Base-by-base conservation (phyloP, 1,284 basidiomycete species). In the Tilletia horrida region DNA sequence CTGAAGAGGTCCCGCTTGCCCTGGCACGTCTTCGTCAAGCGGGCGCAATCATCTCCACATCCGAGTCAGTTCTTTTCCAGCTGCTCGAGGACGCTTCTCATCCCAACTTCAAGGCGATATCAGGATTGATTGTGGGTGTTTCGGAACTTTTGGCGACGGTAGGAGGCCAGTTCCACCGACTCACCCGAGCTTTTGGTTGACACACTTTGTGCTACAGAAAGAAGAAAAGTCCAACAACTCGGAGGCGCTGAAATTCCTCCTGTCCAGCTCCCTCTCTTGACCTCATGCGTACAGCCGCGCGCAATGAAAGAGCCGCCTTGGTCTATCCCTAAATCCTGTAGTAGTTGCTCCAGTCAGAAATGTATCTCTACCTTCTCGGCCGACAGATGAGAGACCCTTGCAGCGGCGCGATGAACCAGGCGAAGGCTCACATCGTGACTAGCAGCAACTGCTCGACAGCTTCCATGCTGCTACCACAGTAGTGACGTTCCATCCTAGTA, bases 1-100 rank as follows among this genome's bases (percentile, higher is more conserved):
- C 75, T 6, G 83, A 83, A 55, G 85, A 86, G 70, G 81, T 85
- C 2, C 75, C 81, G 0, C 71, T 85, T 35, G 84, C 84, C 3
- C 75, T 86, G n/a, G 82, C 86, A 87, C 84, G 88, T 47, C 87
- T 94, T 84, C 87, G 88, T 45, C 86, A 88, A 68, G 88, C 88
- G 2, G 93, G 92, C 0, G 91, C 88, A 1, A 84, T 87, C 65
- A 85, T 96, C 66, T 88, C 88, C 1, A 91, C 91, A 0, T 90
- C 89, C 73, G 93, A 96, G 80, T 91, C 89, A 68, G 82, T 89
- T 2, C 86, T 88, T 1, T 95, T 92, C 82, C 88, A 92, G 76
- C 85, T 94, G 23, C 86, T 91, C 66, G 73, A 68, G 21, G 91
- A 91, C 76, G 86, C 92, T 0, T 84, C 84, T 0, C 84, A 85